Percentiles rank a stretch among this genome's conserved stretches.
phyloP scores from a whole-genome alignment of 1,284 basidiomycete genomes.

The Mycena citricolor region DNA sequence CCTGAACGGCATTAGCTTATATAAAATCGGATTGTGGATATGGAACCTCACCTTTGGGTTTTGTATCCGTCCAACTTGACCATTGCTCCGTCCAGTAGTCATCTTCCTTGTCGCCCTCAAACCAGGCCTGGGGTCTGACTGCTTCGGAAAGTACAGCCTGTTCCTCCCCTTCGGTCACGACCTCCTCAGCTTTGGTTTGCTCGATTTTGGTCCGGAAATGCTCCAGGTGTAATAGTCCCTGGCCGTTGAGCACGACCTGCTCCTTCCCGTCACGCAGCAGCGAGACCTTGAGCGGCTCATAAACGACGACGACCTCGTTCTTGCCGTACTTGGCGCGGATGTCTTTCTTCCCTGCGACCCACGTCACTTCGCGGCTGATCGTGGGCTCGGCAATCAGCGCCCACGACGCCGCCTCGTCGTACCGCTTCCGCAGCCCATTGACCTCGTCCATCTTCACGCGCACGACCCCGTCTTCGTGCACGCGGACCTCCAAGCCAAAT shows the following conservation, averaged over 20 bases:
- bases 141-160: slow-evolving; percentile 38
- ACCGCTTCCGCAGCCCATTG: slow-evolving; percentile 72
- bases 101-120: slow-evolving; percentile 81
- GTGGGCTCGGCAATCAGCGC: slow-evolving; percentile 72
- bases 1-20: slow-evolving; percentile 47
- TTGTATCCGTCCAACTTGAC: slow-evolving; percentile 83
- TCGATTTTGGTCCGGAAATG: slow-evolving; percentile 81
- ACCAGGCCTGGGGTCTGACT: slow-evolving; percentile 71
- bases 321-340: slow-evolving; percentile 51
- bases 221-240: slow-evolving; percentile 94
- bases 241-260: slow-evolving; percentile 88
- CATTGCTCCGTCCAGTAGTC: slow-evolving; percentile 91
- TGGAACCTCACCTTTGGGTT: slow-evolving; percentile 80
- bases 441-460: slow-evolving; percentile 87
- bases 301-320: slow-evolving; percentile 66
- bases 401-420: slow-evolving; percentile 90
- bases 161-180: slow-evolving; percentile 28
- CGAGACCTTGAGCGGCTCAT: slow-evolving; percentile 73
- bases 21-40: neutral
- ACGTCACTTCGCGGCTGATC: slow-evolving; percentile 53
- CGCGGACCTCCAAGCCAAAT: slow-evolving; percentile 77
- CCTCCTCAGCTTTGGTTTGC: slow-evolving; percentile 40
- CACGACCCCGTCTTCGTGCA: slow-evolving; percentile 83
- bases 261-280: slow-evolving; percentile 74
- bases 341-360: slow-evolving; percentile 63